These are phyloP conservation scores for Metrosideros polymorpha DNA, from an alignment of 441 rosid species.

Conservation along the genomic window DNA sequence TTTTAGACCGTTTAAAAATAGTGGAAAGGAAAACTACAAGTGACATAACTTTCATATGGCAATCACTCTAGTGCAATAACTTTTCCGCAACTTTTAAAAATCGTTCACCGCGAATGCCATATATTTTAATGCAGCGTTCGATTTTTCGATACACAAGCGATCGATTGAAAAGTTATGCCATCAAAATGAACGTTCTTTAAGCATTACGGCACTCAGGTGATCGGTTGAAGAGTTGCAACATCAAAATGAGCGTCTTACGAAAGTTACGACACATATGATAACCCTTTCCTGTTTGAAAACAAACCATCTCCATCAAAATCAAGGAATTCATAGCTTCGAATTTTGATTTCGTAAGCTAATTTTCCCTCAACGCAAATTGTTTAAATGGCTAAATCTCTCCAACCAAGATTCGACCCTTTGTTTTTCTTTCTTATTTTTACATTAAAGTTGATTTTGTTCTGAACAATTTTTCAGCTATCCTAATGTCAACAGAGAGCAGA, in stretches of 20 bases:
- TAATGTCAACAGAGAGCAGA: not conserved
- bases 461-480: too few relatives aligned
- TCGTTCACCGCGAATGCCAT: not conserved
- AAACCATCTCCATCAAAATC: not conserved
- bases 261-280: rapidly evolving
- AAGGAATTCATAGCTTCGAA: not conserved
- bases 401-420: too few relatives aligned
- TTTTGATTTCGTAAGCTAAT: too few relatives aligned
- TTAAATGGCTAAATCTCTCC: too few relatives aligned
- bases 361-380: too few relatives aligned
- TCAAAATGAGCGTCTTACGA: not conserved
- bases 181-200: too few relatives aligned
- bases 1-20: not conserved
- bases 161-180: too few relatives aligned
- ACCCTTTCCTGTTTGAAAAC: rapidly evolving
- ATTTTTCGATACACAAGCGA: too few relatives aligned
- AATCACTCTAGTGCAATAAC: rapidly evolving
- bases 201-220: rapidly evolving
- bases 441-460: too few relatives aligned
- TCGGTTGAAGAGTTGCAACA: not conserved
- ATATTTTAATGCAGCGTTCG: not conserved
- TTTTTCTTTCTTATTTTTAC: too few relatives aligned
- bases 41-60: rapidly evolving
- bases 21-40: rapidly evolving
- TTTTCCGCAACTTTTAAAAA: rapidly evolving